These are phyloP conservation scores for Monilinia fructicola DNA, from an alignment of 2,329 filamentous ascomycete species.

Conservation along the genomic window DNA sequence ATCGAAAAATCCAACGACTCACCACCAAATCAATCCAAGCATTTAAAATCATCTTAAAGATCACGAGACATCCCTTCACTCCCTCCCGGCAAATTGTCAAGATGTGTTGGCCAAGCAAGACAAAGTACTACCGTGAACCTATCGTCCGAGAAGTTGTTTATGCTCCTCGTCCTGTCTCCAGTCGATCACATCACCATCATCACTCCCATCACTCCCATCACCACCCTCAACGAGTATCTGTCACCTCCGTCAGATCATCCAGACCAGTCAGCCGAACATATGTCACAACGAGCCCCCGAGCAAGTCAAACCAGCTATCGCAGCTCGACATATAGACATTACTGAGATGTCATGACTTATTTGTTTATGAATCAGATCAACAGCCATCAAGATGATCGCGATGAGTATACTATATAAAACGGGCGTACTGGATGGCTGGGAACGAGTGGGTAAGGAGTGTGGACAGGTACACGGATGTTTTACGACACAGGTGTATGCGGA, in stretches of 20 bases:
- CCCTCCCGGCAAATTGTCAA: background rate
- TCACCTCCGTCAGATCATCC: background rate
- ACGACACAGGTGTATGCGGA: background rate
- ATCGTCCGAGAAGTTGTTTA: conserved; percentile 13
- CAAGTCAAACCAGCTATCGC: conserved; percentile 9
- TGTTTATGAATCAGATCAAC: background rate
- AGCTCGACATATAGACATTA: background rate
- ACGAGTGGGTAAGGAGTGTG: background rate
- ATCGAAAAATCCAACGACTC: background rate
- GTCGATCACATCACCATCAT: conserved; percentile 9
- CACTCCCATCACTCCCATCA: conserved; percentile 7
- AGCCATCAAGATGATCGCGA: background rate
- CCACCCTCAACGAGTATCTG: conserved; percentile 6
- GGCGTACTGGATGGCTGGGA: background rate
- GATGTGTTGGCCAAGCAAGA: conserved; percentile 16
- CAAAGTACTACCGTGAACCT: conserved; percentile 14
- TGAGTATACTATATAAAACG: background rate
- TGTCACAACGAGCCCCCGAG: background rate
- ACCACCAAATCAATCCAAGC: background rate
- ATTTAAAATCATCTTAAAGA: background rate
- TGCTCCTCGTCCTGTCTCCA: conserved; percentile 6
- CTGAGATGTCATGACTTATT: background rate
- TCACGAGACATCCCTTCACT: too few relatives aligned
- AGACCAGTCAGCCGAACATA: background rate
- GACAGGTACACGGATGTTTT: background rate